Conservation (phyloP, 2,329 filamentous ascomycete genomes). For the Talaromyces sp. region DNA sequence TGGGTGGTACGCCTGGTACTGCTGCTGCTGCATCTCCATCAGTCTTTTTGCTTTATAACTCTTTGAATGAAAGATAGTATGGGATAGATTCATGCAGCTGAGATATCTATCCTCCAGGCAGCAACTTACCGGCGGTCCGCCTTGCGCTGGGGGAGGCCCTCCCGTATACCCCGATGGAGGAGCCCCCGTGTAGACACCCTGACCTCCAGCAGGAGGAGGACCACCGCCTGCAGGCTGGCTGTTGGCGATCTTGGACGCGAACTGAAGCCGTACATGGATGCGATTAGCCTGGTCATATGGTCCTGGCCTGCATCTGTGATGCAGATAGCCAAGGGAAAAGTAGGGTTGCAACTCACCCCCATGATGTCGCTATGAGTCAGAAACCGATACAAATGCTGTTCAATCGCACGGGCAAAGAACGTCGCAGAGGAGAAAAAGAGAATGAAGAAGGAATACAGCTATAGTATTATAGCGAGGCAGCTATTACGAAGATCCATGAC, state of each 20-base stretch:
- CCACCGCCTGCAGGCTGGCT: slow-evolving; percentile 22
- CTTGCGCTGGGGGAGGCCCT: slow-evolving; percentile 31
- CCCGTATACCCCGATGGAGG: slow-evolving; percentile 34
- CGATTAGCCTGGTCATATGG: not conserved
- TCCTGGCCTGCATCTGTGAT: not conserved
- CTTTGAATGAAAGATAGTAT: not conserved
- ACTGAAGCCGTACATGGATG: slow-evolving; percentile 16
- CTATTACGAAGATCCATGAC: not conserved
- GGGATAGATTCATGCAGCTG: not conserved
- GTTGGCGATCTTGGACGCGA: slow-evolving; percentile 36
- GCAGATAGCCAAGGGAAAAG: not conserved
- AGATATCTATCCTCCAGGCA: not conserved
- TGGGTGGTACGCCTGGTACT: slow-evolving; percentile 53
- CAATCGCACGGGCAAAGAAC: not conserved
- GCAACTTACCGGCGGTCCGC: slow-evolving; percentile 43
- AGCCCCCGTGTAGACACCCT: slow-evolving; percentile 26
- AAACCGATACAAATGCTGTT: not conserved
- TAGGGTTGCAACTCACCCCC: not conserved
- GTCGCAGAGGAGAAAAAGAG: not conserved
- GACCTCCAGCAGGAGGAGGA: slow-evolving; percentile 7
- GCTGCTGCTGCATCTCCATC: slow-evolving; percentile 12
- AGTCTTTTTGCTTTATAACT: not conserved
- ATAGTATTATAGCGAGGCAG: too few species aligned
- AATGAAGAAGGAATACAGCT: not conserved
- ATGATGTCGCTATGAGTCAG: not conserved